Conservation (phyloP, 2,329 filamentous ascomycete genomes). For the Diaporthe destruens region DNA sequence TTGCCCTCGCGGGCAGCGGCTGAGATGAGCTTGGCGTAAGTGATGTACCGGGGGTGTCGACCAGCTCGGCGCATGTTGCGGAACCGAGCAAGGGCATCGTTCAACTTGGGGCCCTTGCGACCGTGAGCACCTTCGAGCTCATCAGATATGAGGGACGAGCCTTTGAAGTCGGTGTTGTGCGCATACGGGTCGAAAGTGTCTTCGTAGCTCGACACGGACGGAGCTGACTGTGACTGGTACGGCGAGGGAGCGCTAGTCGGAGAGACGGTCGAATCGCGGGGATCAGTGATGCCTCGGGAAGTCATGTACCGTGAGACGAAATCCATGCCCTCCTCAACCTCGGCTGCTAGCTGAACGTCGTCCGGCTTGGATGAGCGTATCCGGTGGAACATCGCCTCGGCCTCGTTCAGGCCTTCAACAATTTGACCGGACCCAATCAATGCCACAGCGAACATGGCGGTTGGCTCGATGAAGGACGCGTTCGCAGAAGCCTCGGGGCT, state of each 20-base stretch:
- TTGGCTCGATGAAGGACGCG: conserved; percentile 82
- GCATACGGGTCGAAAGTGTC: conserved; percentile 94
- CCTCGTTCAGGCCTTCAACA: conserved; percentile 82
- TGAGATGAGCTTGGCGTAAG: conserved; percentile 94
- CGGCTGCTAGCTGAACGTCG: conserved; percentile 74
- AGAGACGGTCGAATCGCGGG: conserved; percentile 65
- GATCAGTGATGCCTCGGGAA: conserved; percentile 65
- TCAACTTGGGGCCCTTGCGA: conserved; percentile 78
- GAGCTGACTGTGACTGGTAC: conserved; percentile 66
- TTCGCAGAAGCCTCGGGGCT: conserved; percentile 71
- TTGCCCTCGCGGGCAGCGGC: conserved; percentile 89
- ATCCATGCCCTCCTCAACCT: conserved; percentile 88
- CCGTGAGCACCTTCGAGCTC: conserved; percentile 85
- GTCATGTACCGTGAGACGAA: conserved; percentile 73
- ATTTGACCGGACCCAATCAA: conserved; percentile 88
- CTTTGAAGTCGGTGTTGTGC: conserved; percentile 91
- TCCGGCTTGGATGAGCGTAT: conserved; percentile 74
- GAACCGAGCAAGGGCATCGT: conserved; percentile 85
- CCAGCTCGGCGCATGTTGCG: conserved; percentile 94
- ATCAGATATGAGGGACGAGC: conserved; percentile 90
- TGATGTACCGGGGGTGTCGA: conserved; percentile 94
- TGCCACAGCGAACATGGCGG: conserved; percentile 90
- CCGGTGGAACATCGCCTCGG: conserved; percentile 87
- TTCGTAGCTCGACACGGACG: conserved; percentile 73
- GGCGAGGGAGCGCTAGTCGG: conserved; percentile 61